Evolutionary conservation across 306 rosid species (phyloP).

Genomic region (Rosa multiflora): DNA sequence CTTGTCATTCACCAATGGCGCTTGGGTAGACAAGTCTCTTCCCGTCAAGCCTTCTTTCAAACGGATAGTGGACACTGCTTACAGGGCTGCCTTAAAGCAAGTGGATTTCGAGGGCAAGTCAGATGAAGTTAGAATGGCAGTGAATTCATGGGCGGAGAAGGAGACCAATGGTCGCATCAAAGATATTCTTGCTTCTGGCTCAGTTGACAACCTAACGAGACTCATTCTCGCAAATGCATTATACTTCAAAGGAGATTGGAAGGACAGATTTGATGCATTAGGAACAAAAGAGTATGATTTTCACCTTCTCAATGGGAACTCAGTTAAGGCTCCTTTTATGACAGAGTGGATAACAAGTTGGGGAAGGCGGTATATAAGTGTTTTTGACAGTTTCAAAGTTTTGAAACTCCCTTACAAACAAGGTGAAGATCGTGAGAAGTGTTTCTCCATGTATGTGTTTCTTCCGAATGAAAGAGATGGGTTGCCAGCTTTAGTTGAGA

Average conservation of each 20-base stretch:
- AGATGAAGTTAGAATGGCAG: constrained; percentile 10
- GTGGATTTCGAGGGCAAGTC: constrained; percentile 8
- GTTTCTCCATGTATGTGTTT: constrained; percentile 29
- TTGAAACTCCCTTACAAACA: constrained; percentile 16
- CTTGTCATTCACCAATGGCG: not conserved
- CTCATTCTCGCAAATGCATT: constrained; percentile 23
- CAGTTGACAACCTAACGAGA: not conserved
- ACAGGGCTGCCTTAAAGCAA: not conserved
- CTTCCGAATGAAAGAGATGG: constrained; percentile 37
- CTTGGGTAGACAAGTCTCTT: not conserved
- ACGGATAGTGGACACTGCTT: not conserved
- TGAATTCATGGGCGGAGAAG: constrained; percentile 29
- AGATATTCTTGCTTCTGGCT: not conserved
- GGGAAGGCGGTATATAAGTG: not conserved
- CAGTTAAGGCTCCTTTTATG: constrained; percentile 16
- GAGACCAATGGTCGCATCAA: constrained; percentile 17
- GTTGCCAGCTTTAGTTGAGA: constrained; percentile 9
- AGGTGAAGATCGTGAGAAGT: not conserved
- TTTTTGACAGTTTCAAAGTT: constrained; percentile 20
- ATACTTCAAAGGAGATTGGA: constrained; percentile 28
- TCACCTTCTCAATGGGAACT: constrained; percentile 3
- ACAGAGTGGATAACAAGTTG: not conserved
- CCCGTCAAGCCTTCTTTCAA: constrained; percentile 6
- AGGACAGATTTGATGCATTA: not conserved
- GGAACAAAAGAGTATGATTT: not conserved